Conservation (phyloP, 2,329 filamentous ascomycete species). For the Huntiella bhutanensis region DNA sequence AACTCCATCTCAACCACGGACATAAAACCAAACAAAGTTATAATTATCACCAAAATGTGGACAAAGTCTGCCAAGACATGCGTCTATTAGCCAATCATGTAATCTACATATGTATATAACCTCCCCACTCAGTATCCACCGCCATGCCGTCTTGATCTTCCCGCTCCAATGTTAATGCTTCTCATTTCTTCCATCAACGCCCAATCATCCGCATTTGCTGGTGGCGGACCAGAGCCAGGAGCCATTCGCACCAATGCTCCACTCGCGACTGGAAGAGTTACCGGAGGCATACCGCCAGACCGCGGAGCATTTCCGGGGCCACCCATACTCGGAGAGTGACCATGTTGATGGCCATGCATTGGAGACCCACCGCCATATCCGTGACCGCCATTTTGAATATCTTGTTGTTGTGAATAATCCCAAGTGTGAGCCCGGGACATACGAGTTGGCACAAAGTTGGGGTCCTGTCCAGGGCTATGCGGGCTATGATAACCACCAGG, state of each 20-base stretch:
- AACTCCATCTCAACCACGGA: too few relatives aligned
- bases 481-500: slow-evolving; percentile 12
- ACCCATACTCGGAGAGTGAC: not conserved
- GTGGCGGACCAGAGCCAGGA: slow-evolving; percentile 15
- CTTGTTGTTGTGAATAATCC: slow-evolving; percentile 21
- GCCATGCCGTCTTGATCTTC: slow-evolving; percentile 33
- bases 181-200: slow-evolving; percentile 55
- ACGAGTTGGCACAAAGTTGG: slow-evolving; percentile 23
- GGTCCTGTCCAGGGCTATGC: not conserved
- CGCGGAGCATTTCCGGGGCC: slow-evolving; percentile 32
- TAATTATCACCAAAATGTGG: too few relatives aligned
- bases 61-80: too few relatives aligned
- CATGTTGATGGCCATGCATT: not conserved
- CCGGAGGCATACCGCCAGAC: slow-evolving; percentile 26
- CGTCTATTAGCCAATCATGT: too few relatives aligned
- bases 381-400: not conserved
- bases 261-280: slow-evolving; percentile 26
- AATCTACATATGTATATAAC: too few relatives aligned
- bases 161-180: slow-evolving; percentile 45
- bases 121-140: slow-evolving; percentile 19
- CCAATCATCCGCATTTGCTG: slow-evolving; percentile 27
- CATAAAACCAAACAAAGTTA: too few relatives aligned
- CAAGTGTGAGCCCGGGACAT: slow-evolving; percentile 30
- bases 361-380: not conserved
- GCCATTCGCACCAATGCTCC: slow-evolving; percentile 17